Percentiles rank a stretch among this genome's conserved stretches.
Conservation (phyloP, 2,329 filamentous ascomycete species). For the Penicillium aurantiogriseum region DNA sequence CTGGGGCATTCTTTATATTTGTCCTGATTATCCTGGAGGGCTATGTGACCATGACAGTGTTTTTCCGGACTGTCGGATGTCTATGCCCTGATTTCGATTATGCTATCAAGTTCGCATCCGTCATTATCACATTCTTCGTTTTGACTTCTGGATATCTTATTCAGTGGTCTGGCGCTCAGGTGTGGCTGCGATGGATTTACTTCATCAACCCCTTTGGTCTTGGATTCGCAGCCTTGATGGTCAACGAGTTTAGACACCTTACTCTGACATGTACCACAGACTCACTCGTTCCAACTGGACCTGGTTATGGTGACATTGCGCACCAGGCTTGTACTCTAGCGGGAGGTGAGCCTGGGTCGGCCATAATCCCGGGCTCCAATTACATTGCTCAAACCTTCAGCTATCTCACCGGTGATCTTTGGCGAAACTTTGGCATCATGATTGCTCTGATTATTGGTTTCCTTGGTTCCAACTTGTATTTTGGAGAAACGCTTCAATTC, state of each 20-base stretch:
- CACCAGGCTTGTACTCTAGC: conserved; percentile 79
- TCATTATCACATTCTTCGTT: conserved; percentile 78
- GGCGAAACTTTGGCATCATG: conserved; percentile 57
- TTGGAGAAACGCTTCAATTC: conserved; percentile 42
- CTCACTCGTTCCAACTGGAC: conserved; percentile 69
- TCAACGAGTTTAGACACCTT: conserved; percentile 75
- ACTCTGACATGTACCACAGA: conserved; percentile 66
- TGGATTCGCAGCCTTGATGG: conserved; percentile 75
- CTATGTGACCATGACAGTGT: conserved; percentile 71
- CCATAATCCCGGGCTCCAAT: conserved; percentile 61
- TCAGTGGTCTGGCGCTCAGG: conserved; percentile 70
- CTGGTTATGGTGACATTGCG: conserved; percentile 66
- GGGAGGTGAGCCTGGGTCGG: conserved; percentile 66
- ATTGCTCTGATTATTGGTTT: conserved; percentile 38
- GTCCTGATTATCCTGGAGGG: conserved; percentile 67
- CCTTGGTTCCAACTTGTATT: conserved; percentile 37
- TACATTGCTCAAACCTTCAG: conserved; percentile 70
- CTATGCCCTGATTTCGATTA: conserved; percentile 79
- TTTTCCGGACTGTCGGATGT: conserved; percentile 73
- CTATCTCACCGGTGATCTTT: conserved; percentile 66
- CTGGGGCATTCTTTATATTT: conserved; percentile 76
- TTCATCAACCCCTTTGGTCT: conserved; percentile 74
- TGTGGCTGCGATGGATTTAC: conserved; percentile 78
- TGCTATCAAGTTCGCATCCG: conserved; percentile 76
- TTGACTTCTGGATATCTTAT: conserved; percentile 81